phyloP scores from a whole-genome alignment of 768 basidiomycete species.

The Tulasnella sp. region DNA sequence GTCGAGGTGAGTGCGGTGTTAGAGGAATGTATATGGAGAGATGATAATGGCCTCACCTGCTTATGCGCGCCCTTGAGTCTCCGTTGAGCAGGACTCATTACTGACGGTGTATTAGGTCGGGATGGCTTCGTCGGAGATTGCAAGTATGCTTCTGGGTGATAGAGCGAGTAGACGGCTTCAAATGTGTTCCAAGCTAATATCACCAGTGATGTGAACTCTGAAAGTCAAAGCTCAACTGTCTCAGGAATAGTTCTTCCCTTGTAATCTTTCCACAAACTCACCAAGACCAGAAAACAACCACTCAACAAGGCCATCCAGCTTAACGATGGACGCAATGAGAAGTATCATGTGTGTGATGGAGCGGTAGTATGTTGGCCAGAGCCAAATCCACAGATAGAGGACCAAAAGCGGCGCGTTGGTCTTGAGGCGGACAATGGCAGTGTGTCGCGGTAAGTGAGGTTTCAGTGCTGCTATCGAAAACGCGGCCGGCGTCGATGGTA shows the following conservation, averaged over 20 bases:
- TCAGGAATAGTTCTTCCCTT: background rate
- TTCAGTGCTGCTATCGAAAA: background rate
- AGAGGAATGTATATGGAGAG: background rate
- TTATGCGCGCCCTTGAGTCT: background rate
- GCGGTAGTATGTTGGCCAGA: slow-evolving; percentile 4
- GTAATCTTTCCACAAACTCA: background rate
- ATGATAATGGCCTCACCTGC: background rate
- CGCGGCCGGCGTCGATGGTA: too few species aligned
- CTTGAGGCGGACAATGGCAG: slow-evolving; percentile 4
- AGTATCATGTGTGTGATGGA: background rate
- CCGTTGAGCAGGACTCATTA: slow-evolving; percentile 6
- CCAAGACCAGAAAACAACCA: background rate
- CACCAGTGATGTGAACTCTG: background rate
- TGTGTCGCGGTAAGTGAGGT: background rate
- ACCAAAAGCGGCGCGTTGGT: slow-evolving; percentile 3
- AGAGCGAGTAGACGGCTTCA: background rate
- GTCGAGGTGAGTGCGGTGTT: background rate
- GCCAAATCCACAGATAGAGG: slow-evolving; percentile 10
- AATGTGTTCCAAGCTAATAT: background rate
- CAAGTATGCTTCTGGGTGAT: background rate
- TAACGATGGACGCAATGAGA: background rate
- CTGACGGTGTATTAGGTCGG: background rate
- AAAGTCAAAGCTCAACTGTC: too few species aligned
- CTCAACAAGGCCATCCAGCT: background rate
- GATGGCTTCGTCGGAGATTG: background rate